phyloP scores from a whole-genome alignment of 495 filamentous ascomycete species.

The Hyphodiscus hymeniophilus region DNA sequence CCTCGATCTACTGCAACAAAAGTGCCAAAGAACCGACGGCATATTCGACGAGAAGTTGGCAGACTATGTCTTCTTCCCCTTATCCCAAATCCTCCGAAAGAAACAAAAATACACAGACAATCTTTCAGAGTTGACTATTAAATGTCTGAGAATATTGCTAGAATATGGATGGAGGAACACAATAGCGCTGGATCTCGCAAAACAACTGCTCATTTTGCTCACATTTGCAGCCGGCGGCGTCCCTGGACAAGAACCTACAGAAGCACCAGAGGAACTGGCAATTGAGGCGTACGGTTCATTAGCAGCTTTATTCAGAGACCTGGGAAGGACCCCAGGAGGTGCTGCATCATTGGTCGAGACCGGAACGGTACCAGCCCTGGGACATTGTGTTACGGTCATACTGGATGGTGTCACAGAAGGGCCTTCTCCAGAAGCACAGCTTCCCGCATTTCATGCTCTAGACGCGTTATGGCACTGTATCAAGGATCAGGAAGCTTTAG shows the following conservation, averaged over 20 bases:
- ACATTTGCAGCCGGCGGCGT: conserved; percentile 69
- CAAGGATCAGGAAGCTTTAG: conserved; percentile 60
- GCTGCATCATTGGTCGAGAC: conserved; percentile 39
- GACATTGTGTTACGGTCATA: conserved; percentile 72
- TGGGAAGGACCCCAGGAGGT: conserved; percentile 25
- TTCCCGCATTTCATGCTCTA: conserved; percentile 59
- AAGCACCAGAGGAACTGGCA: conserved; percentile 58
- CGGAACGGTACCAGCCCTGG: conserved; percentile 68
- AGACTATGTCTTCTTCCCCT: conserved; percentile 90
- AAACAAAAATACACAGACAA: conserved; percentile 62
- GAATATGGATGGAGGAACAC: conserved; percentile 65
- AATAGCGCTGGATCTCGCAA: conserved; percentile 60
- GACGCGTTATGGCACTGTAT: conserved; percentile 52
- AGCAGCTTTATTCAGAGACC: conserved; percentile 31
- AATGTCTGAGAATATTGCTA: conserved; percentile 64
- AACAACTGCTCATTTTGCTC: conserved; percentile 78
- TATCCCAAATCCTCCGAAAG: conserved; percentile 77
- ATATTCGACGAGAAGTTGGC: conserved; percentile 74
- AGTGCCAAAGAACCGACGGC: conserved; percentile 39
- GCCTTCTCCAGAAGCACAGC: conserved; percentile 51
- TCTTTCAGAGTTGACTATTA: conserved; percentile 65
- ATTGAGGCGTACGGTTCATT: conserved; percentile 41
- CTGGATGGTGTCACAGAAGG: conserved; percentile 60
- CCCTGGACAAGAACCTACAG: conserved; percentile 32
- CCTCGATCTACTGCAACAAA: conserved; percentile 37